Conservation (phyloP, 208 protist species). For the Strigomonas culicis region DNA sequence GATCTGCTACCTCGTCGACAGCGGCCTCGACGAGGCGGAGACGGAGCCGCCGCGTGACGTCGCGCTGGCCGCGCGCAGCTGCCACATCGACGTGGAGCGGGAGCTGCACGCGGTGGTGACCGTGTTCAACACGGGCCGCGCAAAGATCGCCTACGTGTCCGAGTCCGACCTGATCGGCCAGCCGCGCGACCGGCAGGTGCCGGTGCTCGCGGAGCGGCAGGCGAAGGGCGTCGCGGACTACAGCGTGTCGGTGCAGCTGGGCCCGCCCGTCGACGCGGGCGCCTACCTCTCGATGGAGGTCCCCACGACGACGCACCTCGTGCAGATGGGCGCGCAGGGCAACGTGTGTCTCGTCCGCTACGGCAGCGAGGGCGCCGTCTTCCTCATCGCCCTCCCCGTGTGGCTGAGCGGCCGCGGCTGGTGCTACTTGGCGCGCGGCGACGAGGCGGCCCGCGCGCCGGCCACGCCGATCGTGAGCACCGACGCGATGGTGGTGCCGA, state of each 20-base stretch:
- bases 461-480: slow-evolving; percentile 38
- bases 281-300: slow-evolving; percentile 21
- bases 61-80: slow-evolving; percentile 43
- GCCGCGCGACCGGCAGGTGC: slow-evolving; percentile 8
- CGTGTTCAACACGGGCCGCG: slow-evolving; percentile 36
- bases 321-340: slow-evolving; percentile 27
- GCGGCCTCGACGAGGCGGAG: neutral
- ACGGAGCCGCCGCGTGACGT: slow-evolving; percentile 2
- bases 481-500: slow-evolving; percentile 25
- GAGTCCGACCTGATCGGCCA: slow-evolving; percentile 67
- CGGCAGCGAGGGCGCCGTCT: slow-evolving; percentile 25
- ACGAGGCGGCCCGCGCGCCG: neutral
- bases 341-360: slow-evolving; percentile 69
- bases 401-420: slow-evolving; percentile 38
- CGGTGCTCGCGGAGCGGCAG: slow-evolving; percentile 2
- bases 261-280: slow-evolving; percentile 9
- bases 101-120: slow-evolving; percentile 64
- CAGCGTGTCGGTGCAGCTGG: slow-evolving; percentile 30
- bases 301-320: slow-evolving; percentile 29
- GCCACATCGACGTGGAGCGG: slow-evolving; percentile 61
- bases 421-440: slow-evolving; percentile 23
- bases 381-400: slow-evolving; percentile 56
- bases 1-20: neutral
- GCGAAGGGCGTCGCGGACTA: neutral
- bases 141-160: slow-evolving; percentile 46